These are phyloP conservation scores for Borealophlyctis nickersoniae DNA, from an alignment of 192 early-diverging fungal genomes.

Conservation along the genomic window DNA sequence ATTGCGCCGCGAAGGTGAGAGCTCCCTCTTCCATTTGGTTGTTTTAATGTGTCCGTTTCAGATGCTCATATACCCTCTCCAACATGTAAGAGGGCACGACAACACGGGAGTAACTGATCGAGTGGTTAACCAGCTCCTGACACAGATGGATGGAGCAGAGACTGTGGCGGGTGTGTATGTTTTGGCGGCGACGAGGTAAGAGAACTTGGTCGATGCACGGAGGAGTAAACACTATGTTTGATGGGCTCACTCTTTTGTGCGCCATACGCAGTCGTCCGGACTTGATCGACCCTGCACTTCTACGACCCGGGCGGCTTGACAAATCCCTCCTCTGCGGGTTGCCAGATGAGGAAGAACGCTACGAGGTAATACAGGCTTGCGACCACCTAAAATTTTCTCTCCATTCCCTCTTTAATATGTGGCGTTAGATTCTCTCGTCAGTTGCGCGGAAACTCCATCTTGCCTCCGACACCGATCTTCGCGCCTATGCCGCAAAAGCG, in stretches of 20 bases:
- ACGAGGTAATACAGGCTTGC: constrained; percentile 46
- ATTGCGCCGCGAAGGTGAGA: constrained; percentile 83
- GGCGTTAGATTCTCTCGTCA: constrained; percentile 66
- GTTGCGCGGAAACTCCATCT: constrained; percentile 72
- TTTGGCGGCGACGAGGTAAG: constrained; percentile 81
- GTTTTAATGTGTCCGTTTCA: too few species aligned
- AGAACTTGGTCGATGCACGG: constrained; percentile 70
- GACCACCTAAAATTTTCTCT: constrained; percentile 2
- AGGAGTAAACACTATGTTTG: constrained; percentile 69
- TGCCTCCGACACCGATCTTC: constrained; percentile 60
- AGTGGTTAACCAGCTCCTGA: constrained; percentile 97
- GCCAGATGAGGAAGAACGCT: constrained; percentile 69
- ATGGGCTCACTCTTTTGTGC: not conserved
- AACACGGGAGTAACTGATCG: constrained; percentile 98
- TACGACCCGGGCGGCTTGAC: constrained; percentile 86
- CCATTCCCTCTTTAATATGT: constrained; percentile 8
- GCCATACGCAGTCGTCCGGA: constrained; percentile 77
- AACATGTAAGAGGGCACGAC: constrained; percentile 77
- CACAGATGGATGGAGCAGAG: constrained; percentile 98
- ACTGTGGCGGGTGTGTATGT: constrained; percentile 95
- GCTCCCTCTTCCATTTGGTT: too few species aligned
- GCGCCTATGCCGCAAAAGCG: constrained; percentile 56
- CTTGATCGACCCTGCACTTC: constrained; percentile 84
- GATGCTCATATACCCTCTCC: not conserved
- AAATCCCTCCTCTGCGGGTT: constrained; percentile 78